Base-by-base conservation (phyloP, 768 basidiomycete species). In the Myochromella boudieri region DNA sequence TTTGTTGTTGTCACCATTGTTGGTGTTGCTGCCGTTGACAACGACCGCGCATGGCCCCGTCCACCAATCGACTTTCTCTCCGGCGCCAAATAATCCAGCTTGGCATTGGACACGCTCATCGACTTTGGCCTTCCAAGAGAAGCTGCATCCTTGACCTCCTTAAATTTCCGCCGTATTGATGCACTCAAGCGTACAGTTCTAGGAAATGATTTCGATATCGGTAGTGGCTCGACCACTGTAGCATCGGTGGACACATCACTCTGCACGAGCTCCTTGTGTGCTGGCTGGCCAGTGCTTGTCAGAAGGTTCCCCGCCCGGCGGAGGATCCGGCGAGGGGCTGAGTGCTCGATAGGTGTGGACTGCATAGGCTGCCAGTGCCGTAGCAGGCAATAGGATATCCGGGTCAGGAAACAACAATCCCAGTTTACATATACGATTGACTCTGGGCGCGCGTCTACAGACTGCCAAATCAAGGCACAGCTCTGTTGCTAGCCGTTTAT, bases 251-350 rank as follows among this genome's bases (percentile, higher is more conserved):
- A 31, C n/a, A n/a, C n/a, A 29, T 54, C 52, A 36, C 46, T 50
- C n/a, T n/a, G n/a, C n/a, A n/a, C n/a, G 20, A 58, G 51, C 45
- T 59, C 63, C 33, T 57, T 59, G 48, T 52, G 46, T 3, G 55
- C 51, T 22, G 57, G 60, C 22, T 64, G 60, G 29, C 60, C 58
- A 17, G 62, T 63, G 50, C 59, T 62, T n/a, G 62, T 61, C 28
- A 65, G 48, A 37, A 76, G 49, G 42, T 60, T 66, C 10, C 62
- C 63, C 1, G 74, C 73, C n/a, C 75, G 65, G 39, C 61, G 67
- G 3, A 76, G 56, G 24, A 61, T 48, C 12, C 62, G 64, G 25
- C 28, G 48, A 12, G 60, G 50, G 21, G 47, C 38, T 8, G 46
- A 39, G n/a, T n/a, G n/a, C n/a, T n/a, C n/a, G n/a, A n/a, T n/a